Percentiles rank a stretch among this genome's conserved stretches.
phyloP scores from a whole-genome alignment of 31 red algal genomes.

The Endocladia muricata region DNA sequence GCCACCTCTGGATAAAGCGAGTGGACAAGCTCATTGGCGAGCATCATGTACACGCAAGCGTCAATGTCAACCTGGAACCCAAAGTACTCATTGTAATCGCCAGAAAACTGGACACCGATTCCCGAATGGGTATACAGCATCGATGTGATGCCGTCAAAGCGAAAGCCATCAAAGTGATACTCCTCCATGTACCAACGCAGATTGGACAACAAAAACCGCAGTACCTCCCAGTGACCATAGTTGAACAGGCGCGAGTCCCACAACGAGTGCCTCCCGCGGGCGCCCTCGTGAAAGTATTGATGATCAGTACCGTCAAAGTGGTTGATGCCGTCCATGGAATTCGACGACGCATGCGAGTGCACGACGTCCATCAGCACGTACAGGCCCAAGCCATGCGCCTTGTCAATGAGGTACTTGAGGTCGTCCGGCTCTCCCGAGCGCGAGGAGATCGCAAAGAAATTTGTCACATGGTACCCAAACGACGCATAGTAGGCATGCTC shows the following conservation, averaged over 20 bases:
- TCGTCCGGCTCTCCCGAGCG: conserved; percentile 88
- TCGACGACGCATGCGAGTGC: conserved; percentile 89
- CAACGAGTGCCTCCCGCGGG: conserved; percentile 76
- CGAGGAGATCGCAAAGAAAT: conserved; percentile 92
- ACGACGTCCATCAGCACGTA: conserved; percentile 95
- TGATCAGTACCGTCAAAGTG: conserved; percentile 96
- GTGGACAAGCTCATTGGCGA: conserved; percentile 85
- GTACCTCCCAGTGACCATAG: conserved; percentile 96
- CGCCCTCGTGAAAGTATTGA: conserved; percentile 97
- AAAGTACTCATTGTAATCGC: conserved; percentile 92
- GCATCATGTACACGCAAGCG: conserved; percentile 95
- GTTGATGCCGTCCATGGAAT: conserved; percentile 95
- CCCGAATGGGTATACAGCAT: conserved; percentile 97
- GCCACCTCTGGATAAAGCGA: conserved; percentile 67
- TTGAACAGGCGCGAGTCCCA: conserved; percentile 97
- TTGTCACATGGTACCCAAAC: conserved; percentile 99
- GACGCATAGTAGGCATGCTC: conserved; percentile 98
- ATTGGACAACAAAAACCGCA: conserved; percentile 92
- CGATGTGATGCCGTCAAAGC: conserved; percentile 96
- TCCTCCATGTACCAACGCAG: conserved; percentile 97
- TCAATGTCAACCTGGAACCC: conserved; percentile 91
- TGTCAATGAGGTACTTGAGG: conserved; percentile 92
- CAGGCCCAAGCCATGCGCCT: conserved; percentile 84
- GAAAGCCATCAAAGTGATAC: conserved; percentile 99
- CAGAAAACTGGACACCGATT: conserved; percentile 79